Percentiles rank a stretch among this genome's conserved stretches.
These are phyloP conservation scores for Jasminum sambac DNA, from an alignment of 257 asterid species.

Conservation along the genomic window DNA sequence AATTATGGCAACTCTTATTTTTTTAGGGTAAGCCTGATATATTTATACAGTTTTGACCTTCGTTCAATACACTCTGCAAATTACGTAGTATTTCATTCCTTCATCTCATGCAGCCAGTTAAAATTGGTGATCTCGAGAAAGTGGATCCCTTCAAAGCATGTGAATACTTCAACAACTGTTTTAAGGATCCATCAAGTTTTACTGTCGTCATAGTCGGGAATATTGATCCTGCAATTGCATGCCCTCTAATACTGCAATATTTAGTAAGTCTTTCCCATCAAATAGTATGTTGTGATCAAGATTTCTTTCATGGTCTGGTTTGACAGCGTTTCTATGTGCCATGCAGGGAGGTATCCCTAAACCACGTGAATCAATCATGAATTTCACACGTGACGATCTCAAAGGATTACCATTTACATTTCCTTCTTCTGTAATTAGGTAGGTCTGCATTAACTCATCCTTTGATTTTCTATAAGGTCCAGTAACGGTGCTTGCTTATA, in stretches of 20 bases:
- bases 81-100: constrained; percentile 4
- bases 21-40: constrained; percentile 62
- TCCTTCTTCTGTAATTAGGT: constrained; percentile 80
- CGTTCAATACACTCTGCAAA: constrained; percentile 4
- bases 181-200: constrained; percentile 89
- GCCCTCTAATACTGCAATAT: constrained; percentile 77
- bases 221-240: constrained; percentile 75
- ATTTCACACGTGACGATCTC: constrained; percentile 82
- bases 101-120: constrained; percentile 67
- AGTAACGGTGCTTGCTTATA: constrained; percentile 8
- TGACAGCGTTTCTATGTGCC: constrained; percentile 20
- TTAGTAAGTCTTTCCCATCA: constrained; percentile 51
- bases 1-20: constrained; percentile 93
- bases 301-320: constrained; percentile 22
- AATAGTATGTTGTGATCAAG: constrained; percentile 13
- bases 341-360: constrained; percentile 93
- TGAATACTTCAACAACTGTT: constrained; percentile 76
- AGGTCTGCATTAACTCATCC: constrained; percentile 17
- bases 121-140: constrained; percentile 63
- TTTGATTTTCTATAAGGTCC: constrained; percentile 20
- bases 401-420: constrained; percentile 86
- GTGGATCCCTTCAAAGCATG: constrained; percentile 89
- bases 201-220: constrained; percentile 90
- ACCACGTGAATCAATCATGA: constrained; percentile 63
- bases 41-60: constrained; percentile 18